Evolutionary conservation across 2,329 filamentous ascomycete species (phyloP), one percentile per base, ranked within the genome.

Genomic region (Sclerotinia minor): DNA sequence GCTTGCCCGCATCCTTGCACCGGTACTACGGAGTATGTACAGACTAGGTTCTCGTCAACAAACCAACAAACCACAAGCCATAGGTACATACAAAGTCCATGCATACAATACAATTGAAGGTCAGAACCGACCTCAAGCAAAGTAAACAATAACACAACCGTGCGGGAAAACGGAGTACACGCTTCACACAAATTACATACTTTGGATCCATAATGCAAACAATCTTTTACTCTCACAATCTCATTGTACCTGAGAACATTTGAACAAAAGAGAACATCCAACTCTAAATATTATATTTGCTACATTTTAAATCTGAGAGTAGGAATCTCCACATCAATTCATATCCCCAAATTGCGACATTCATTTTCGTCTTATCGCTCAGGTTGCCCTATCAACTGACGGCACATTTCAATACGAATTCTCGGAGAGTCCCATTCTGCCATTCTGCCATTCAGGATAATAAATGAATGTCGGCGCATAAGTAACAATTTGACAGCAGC

Each of bases 381-480:
- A 21, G 57, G 65, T 63, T 67, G 65, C 47, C 49, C 41, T 67
- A 67, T 63, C 65, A 67, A 67, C 65, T 63, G 38, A 45, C 35
- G 24, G 53, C 53, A 66, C 29, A 59, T 49, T n/a, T 45, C 52
- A 49, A 24, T 44, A 19, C 44, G 17, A 45, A 29, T 60, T 54
- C 38, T 45, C 3, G 21, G 24, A 47, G 24, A 29, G n/a, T 52
- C 21, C n/a, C 2, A 0, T 49, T 7, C 26, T 29, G 24, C 38
- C 38, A 61, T 35, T 55, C 29, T 55, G 21, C 29, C 29, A 55
- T 32, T 45, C 49, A 24, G 45, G 26, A 17, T 52, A 19, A 54
- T 44, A 4, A 44, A 60, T 52, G 53, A 49, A 50, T 15, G 26
- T 45, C 45, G 19, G 24, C 45, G 19, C 49, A 53, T 15, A 32